Evolutionary conservation across 805 yeast genomes (phyloP), one percentile per base, ranked within the genome.

Genomic region (Kodamaea fukazawae): DNA sequence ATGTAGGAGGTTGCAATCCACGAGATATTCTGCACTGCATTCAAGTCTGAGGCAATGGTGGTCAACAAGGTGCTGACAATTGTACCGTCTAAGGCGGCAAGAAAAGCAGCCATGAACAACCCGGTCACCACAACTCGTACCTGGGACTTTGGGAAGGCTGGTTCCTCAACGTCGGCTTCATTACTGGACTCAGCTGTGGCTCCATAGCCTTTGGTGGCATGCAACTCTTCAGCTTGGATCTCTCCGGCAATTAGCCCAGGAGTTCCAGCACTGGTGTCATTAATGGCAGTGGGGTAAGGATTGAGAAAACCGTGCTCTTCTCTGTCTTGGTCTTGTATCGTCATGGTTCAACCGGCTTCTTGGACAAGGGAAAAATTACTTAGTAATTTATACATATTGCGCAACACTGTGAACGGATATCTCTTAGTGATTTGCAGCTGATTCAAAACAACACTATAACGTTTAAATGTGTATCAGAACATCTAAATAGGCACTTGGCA

Each of bases 1-100:
- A 83, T 60, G 50, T 83, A 83, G 0, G 86, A 75, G 0, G 87
- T 79, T 2, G 86, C 89, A 16, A 83, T 79, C 87, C 88, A 83
- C 11, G 87, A 74, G 18, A 82, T 71, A 45, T 75, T 75, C 3
- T 79, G 78, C 32, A 82, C 65, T 0, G 80, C 81, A 47, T 81
- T 64, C 51, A 83, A 73, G 49, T 83, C 88, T 1, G 86, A 78
- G 1, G 88, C 86, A 40, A 83, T 82, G 20, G 75, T 73, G 2
- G 85, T 69, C 50, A 82, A 61, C 18, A 82, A 60, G 1, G 89
- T 82, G 0, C 88, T 74, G 12, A 83, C 81, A 17, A 83, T 33
- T 3, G 90, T 83, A 13, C 77, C 70, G 53, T 83, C 91, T 42
- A 83, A 55, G 0, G 90, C 80, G 2, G 86, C 79, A 29, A 83